These are phyloP conservation scores for Tuctoria greenei DNA, from an alignment of 176 grass and related monocot genomes.

Conservation along the genomic window DNA sequence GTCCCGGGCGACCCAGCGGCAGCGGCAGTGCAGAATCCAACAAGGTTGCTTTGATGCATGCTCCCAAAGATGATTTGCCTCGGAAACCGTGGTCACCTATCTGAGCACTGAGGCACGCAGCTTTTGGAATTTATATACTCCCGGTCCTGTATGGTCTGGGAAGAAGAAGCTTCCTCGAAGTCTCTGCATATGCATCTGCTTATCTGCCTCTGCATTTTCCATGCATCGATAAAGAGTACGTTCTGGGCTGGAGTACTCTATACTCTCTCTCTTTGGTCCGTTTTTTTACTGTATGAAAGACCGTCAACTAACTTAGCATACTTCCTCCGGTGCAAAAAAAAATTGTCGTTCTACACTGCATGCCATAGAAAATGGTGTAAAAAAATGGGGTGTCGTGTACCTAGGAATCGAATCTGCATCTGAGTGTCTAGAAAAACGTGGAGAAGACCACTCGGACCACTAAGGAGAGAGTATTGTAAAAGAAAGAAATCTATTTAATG, in stretches of 20 bases:
- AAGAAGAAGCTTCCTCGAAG: slow-evolving; percentile 81
- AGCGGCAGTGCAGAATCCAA: slow-evolving; percentile 38
- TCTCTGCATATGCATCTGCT: slow-evolving; percentile 31
- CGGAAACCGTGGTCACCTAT: slow-evolving; percentile 20
- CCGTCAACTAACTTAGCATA: neutral
- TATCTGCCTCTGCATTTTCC: slow-evolving; percentile 38
- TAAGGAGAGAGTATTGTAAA: too few species aligned
- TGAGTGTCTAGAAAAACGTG: too few species aligned
- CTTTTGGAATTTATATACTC: slow-evolving; percentile 58
- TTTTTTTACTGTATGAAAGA: neutral
- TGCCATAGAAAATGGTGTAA: too few species aligned
- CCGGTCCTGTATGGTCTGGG: slow-evolving; percentile 9
- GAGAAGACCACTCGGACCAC: too few species aligned
- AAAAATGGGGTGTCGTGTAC: too few species aligned
- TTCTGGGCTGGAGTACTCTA: neutral
- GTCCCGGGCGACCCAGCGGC: slow-evolving; percentile 37
- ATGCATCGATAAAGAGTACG: slow-evolving; percentile 42
- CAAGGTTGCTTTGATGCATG: slow-evolving; percentile 44
- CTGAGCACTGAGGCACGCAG: neutral
- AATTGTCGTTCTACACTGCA: too few species aligned
- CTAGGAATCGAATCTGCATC: too few species aligned
- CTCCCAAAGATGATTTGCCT: slow-evolving; percentile 71
- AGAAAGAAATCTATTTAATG: too few species aligned
- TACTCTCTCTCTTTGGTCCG: slow-evolving; percentile 23
- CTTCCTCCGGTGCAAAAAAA: neutral